Evolutionary conservation across 371 early-diverging fungal genomes (phyloP), one percentile per base, ranked within the genome.

Genomic region (Mucor velutinosus): DNA sequence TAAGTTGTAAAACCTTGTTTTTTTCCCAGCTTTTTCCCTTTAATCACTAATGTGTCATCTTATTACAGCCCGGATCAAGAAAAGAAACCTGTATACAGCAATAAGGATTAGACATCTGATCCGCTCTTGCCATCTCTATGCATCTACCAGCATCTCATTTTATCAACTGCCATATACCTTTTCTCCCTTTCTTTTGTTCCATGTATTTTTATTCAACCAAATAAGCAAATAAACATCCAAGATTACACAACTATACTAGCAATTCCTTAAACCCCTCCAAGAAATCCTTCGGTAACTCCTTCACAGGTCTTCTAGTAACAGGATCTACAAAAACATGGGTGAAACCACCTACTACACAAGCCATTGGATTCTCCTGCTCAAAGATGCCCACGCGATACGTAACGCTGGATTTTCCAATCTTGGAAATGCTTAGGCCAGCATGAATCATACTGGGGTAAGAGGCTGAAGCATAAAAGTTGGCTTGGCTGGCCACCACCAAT

Each of bases 321-420:
- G 76, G 71, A 64, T 83, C 78, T 19, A 80, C 81, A 77, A 83
- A 80, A 3, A 83, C 83, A 58, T 83, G 83, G 0, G 81, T 80
- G 45, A 76, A 83, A 45, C 81, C 81, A 39, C 81, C 83, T 3
- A 80, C 79, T 15, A 80, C 79, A 66, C 74, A 67, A 3, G 83
- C 83, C 53, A 70, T 49, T 12, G 68, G 37, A 12, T 68, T 55
- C 5, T 79, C 78, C 6, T 75, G 73, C 62, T 85, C 83, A 66
- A 88, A 89, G 47, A 89, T 83, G 8, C 89, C 89, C 1, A 89
- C 79, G 7, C 84, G 81, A 53, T 89, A 89, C 3, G 83, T 81
- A 29, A 89, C 84, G 56, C 85, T 83, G 4, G 87, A 83, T 35
- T 77, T 78, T 0, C 89, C 87, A 8, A 87, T 63, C 59, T 86